Base-by-base conservation (phyloP, 306 rosid genomes). In the Vigna angularis region DNA sequence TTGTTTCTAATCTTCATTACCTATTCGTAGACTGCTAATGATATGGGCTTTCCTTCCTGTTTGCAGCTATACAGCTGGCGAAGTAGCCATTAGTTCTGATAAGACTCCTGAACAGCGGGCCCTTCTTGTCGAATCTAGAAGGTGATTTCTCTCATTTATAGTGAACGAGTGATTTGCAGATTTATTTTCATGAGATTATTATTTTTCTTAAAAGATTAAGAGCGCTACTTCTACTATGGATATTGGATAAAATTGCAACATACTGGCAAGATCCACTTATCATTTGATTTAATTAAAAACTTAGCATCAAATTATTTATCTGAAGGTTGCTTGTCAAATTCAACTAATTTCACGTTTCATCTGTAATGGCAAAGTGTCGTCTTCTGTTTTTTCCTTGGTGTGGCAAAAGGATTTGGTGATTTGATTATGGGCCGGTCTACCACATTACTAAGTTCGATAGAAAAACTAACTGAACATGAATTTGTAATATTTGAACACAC, bases 111-210 rank as follows among this genome's bases (percentile, higher is more conserved):
- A 94, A 82, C 97, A 88, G 82, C 97, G 83, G 75, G 92, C 98
- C 66, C 86, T 89, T 72, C 98, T 94, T 71, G 86, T 87, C 81
- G 92, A 92, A 72, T 89, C 98, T 20, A 94, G 89, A 86, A 90
- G 97, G 98, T 92, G 76, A 79, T 72, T 78, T 84, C 73, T 77
- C 38, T 17, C 40, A 42, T 28, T 63, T 47, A 26, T 65, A 69
- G 65, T 2, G 9, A 68, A 45, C 5, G 51, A 85, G 56, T 58
- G 56, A 50, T 59, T 30, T 22, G 24, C 26, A 58, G 20, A 32
- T 79, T 51, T 71, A 71, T 56, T 63, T 79, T 70, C 45, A 26
- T 13, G 20, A 22, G 56, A 57, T 32, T 56, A 10, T 55, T 56
- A n/a, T 20, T 14, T 80, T 20, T 42, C 52, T 17, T 62, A 10